Percentiles rank a stretch among this genome's conserved stretches.
These are phyloP conservation scores for Eucalyptus globulus DNA, from an alignment of 345 rosid genomes.

Conservation along the genomic window DNA sequence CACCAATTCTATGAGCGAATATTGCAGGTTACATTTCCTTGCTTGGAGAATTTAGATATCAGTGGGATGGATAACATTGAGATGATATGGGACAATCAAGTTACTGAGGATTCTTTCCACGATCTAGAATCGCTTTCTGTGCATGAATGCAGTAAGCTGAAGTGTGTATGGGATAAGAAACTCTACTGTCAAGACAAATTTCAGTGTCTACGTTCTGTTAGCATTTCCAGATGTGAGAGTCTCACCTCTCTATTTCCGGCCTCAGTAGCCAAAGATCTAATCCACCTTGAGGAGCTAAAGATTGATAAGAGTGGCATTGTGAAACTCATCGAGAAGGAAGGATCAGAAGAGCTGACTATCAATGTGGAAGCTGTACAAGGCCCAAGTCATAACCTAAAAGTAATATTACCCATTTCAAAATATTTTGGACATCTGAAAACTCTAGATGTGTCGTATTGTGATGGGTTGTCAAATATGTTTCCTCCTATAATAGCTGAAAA, in stretches of 20 bases:
- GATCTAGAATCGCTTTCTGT: background rate
- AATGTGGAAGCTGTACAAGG: no score
- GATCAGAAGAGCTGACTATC: background rate
- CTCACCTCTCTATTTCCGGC: background rate
- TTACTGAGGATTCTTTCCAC: background rate
- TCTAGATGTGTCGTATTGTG: no score
- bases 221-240: background rate
- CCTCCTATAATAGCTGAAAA: rapidly evolving
- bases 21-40: background rate
- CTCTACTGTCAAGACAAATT: background rate
- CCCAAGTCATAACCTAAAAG: no score
- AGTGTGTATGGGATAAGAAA: background rate
- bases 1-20: background rate
- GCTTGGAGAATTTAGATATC: background rate
- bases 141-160: background rate
- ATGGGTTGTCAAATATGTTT: rapidly evolving
- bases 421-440: no score
- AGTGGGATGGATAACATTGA: background rate
- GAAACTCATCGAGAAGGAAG: background rate
- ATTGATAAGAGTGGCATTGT: background rate
- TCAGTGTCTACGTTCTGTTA: background rate
- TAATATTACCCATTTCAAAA: no score
- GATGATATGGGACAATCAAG: background rate
- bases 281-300: background rate
- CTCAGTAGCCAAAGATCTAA: background rate